Evolutionary conservation across 768 basidiomycete species (phyloP).

Genomic region (Pleurotus tuoliensis): DNA sequence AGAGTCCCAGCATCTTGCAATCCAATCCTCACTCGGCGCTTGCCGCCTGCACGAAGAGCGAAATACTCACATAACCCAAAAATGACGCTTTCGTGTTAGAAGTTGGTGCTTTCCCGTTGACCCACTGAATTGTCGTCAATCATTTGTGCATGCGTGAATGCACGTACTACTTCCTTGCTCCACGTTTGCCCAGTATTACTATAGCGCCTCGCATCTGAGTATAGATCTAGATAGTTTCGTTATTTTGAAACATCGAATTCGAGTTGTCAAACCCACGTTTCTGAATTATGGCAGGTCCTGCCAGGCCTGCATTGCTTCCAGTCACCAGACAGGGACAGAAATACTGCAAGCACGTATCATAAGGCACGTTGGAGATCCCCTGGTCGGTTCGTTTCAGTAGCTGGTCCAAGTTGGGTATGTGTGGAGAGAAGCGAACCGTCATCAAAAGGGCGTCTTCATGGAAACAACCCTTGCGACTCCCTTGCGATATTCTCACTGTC

Average conservation of each 20-base stretch:
- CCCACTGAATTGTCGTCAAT: no score
- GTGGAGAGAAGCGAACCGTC: background rate
- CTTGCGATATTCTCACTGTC: conserved; percentile 4
- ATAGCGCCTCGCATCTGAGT: no score
- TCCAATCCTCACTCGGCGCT: background rate
- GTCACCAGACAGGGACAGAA: background rate
- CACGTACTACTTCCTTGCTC: no score
- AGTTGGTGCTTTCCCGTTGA: no score
- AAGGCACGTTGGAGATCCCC: background rate
- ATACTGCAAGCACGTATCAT: background rate
- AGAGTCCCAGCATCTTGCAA: background rate
- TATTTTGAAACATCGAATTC: background rate
- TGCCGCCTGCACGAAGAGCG: background rate
- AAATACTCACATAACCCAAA: background rate
- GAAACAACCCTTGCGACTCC: background rate
- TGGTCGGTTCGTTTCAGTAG: background rate
- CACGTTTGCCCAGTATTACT: no score
- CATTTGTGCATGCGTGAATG: no score
- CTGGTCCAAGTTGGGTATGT: background rate
- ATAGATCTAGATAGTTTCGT: background rate
- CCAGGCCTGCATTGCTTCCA: background rate
- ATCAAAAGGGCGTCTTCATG: background rate
- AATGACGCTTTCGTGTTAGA: no score
- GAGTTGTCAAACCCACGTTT: background rate
- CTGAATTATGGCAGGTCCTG: background rate